Base-by-base conservation (phyloP, 2,329 filamentous ascomycete species). In the Triangularia verruculosa region DNA sequence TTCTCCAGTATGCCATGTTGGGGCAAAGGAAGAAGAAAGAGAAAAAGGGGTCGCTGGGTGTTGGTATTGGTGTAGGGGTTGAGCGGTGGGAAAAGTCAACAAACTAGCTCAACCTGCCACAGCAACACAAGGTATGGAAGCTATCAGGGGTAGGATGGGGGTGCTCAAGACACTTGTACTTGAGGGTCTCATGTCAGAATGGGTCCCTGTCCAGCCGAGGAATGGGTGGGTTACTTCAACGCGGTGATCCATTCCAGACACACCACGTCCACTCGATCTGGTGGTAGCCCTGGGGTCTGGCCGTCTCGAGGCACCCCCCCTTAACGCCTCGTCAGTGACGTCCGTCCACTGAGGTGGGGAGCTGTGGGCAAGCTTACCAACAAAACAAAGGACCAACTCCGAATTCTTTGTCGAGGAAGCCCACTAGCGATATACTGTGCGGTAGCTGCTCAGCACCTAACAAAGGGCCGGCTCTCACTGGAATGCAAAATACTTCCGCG, bases 141-240 rank as follows among this genome's bases (percentile, higher is more conserved):
- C 20, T 4, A 15, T 27, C n/a, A 15, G 15, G 61, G 52, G 61
- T 52, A 30, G 34, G 52, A 57, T 55, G 66, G 43, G 56, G 57
- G 55, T 54, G 28, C 66, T 56, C 68, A 58, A 68, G 68, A 70
- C 67, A 70, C 70, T 65, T 70, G 69, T 69, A 70, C 61, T 57
- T 62, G 59, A 61, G 54, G 28, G 57, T 54, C 61, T 60, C 63
- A 43, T 61, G 20, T 30, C 57, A 57, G 57, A 59, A 61, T 30
- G 55, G 51, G 57, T 63, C 62, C 34, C 62, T 57, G 58, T 61
- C 30, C 55, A 20, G 27, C 55, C 54, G 54, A 59, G 62, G 65
- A 67, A 67, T 67, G 65, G 53, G 43, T 59, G 39, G 34, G 64
- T 61, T 61, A 59, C 59, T 39, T 57, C 34, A 39, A 61, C 47